Evolutionary conservation across 202 grass and related monocot genomes (phyloP), one percentile per base, ranked within the genome.

Genomic region (Elaeis oleifera): DNA sequence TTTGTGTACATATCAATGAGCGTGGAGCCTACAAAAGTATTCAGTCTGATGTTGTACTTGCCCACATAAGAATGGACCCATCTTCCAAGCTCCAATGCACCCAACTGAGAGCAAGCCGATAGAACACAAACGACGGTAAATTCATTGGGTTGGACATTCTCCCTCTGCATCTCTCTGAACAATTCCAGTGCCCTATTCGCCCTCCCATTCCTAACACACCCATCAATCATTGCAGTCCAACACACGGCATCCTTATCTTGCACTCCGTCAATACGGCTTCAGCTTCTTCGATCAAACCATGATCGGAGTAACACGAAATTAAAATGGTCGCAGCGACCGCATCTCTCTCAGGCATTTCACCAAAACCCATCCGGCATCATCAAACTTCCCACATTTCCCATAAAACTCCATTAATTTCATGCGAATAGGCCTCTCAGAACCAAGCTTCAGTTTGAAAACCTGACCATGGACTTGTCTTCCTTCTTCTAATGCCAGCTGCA

Each of bases 341-440:
- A 69, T 76, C 73, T 49, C 49, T 60, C 73, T 69, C 63, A 19
- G 73, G 73, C 54, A 54, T 51, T 69, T 53, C 73, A 6, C 59
- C 64, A 6, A 76, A 23, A 76, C 62, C 49, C 52, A 53, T 17
- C 28, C 15, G 6, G 74, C 74, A 31, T 76, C 27, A 16, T 31
- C 64, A 0, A 68, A 69, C 50, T 61, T 3, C n/a, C 23, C 58
- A 21, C 52, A 61, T 57, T 4, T 60, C 6, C 23, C 64, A 39
- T 76, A 76, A 19, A 69, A 16, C 55, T 76, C 74, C 64, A 76
- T 69, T 24, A 76, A n/a, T 54, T 49, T 76, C 55, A 76, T 76
- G n/a, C 50, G 25, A 18, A 76, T 16, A 3, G 51, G 55, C 50
- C 74, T 20, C 52, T 69, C 63, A n/a, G 22, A 59, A 19, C 23